Evolutionary conservation across 2,329 filamentous ascomycete species (phyloP).

Genomic region (Clonostachys rhizophaga): DNA sequence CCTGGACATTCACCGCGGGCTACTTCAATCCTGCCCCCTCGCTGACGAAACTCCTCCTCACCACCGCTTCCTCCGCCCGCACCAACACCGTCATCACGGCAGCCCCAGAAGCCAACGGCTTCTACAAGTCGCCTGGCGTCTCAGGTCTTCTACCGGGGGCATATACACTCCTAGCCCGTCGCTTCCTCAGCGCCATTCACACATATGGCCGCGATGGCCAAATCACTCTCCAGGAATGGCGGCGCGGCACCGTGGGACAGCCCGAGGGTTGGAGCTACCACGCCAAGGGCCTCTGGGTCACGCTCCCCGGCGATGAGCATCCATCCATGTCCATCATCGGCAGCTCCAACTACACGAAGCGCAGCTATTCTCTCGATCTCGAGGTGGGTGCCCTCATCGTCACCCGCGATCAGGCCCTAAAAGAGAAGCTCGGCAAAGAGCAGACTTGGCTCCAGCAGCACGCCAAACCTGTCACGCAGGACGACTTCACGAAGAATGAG

Average conservation of each 20-base stretch:
- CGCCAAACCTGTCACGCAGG: slow-evolving; percentile 61
- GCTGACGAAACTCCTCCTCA: slow-evolving; percentile 74
- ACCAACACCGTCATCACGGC: slow-evolving; percentile 86
- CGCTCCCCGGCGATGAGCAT: slow-evolving; percentile 57
- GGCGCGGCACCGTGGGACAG: slow-evolving; percentile 72
- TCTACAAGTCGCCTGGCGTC: slow-evolving; percentile 82
- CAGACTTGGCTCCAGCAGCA: slow-evolving; percentile 75
- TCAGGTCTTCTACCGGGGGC: slow-evolving; percentile 88
- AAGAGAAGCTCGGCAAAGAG: slow-evolving; percentile 71
- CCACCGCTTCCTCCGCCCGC: slow-evolving; percentile 48
- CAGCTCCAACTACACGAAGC: slow-evolving; percentile 92
- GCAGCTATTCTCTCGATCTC: slow-evolving; percentile 87
- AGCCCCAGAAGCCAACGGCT: slow-evolving; percentile 90
- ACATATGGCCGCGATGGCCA: slow-evolving; percentile 40
- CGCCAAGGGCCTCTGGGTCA: slow-evolving; percentile 92
- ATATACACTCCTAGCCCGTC: slow-evolving; percentile 82
- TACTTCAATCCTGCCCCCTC: slow-evolving; percentile 96
- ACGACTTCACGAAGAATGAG: slow-evolving; percentile 78
- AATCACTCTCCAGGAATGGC: slow-evolving; percentile 84
- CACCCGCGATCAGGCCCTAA: slow-evolving; percentile 69
- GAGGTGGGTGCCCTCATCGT: slow-evolving; percentile 86
- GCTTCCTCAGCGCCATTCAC: slow-evolving; percentile 64
- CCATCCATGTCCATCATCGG: slow-evolving; percentile 82
- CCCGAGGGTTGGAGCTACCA: slow-evolving; percentile 95
- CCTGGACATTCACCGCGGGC: slow-evolving; percentile 95